Evolutionary conservation across 2,329 filamentous ascomycete genomes (phyloP).

Genomic region (Neonectria hederae): DNA sequence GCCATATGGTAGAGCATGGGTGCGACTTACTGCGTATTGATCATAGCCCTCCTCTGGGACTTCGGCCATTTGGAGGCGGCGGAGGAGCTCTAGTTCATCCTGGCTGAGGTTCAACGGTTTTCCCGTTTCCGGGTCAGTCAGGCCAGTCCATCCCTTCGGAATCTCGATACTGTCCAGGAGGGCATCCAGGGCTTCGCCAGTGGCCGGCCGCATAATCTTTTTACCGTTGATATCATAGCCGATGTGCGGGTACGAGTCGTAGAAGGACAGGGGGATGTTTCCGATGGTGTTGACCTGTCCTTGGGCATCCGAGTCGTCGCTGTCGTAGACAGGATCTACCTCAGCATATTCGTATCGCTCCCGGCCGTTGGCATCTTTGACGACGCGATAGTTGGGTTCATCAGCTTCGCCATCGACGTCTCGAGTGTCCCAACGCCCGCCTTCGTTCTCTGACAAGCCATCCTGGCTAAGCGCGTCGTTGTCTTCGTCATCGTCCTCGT

Average conservation of each 20-base stretch:
- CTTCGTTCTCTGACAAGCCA: slow-evolving; percentile 50
- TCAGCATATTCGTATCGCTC: slow-evolving; percentile 92
- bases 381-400: slow-evolving; percentile 60
- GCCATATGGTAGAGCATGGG: not conserved
- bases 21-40: slow-evolving; percentile 77
- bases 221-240: slow-evolving; percentile 99
- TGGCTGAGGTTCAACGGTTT: slow-evolving; percentile 88
- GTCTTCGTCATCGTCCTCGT: slow-evolving; percentile 53
- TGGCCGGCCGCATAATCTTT: slow-evolving; percentile 95
- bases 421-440: slow-evolving; percentile 33
- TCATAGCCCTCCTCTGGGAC: slow-evolving; percentile 89
- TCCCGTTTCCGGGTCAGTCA: slow-evolving; percentile 93
- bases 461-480: slow-evolving; percentile 39
- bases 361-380: slow-evolving; percentile 89
- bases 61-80: slow-evolving; percentile 89
- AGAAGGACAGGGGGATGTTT: slow-evolving; percentile 92
- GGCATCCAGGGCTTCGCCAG: slow-evolving; percentile 91
- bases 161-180: slow-evolving; percentile 96
- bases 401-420: slow-evolving; percentile 54
- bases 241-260: slow-evolving; percentile 97
- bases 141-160: slow-evolving; percentile 95
- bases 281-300: slow-evolving; percentile 90
- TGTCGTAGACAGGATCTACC: slow-evolving; percentile 94
- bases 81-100: slow-evolving; percentile 88
- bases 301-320: slow-evolving; percentile 88